Evolutionary conservation across 257 asterid species (phyloP), one percentile per base, ranked within the genome.

Genomic region (Nicotiana benthamiana): DNA sequence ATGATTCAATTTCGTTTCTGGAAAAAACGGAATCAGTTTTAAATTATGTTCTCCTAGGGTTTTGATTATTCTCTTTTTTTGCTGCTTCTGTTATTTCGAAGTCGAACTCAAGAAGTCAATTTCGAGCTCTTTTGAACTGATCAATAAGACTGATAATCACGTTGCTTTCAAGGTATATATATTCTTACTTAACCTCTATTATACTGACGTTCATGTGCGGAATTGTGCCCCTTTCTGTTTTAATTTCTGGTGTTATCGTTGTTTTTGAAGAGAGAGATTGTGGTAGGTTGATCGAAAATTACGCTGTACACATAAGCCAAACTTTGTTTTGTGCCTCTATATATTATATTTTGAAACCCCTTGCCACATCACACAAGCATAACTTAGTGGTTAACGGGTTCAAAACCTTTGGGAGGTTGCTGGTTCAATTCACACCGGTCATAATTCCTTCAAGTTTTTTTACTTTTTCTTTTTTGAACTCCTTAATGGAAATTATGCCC

Each of bases 91-190:
- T 20, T 22, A 26, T 26, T 74, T 74, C 0, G 52, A 63, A 79
- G 82, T 79, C 7, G 82, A 79, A 20, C 82, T 63, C 18, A 79
- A 68, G 20, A 79, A 79, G 60, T 5, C 82, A 27, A 28, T 79
- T 68, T 27, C 76, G 13, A 26, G 53, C 28, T 64, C 26, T 5
- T 79, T 79, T 79, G 53, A 79, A 68, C 30, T 79, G 53, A 66
- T 79, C 48, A 79, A 79, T 56, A 63, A 18, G 46, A 79, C 76
- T 30, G 76, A 63, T 48, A 63, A 63, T 63, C 82, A 79, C 62
- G 82, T 68, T 48, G 82, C 82, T 34, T 79, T 72, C 78, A 72
- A 72, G 78, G 78, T 72, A 72, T 12, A 72, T 72, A 26, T 72
- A 54, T 36, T 68, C 12, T 72, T 22, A 22, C 3, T 70, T 40